Evolutionary conservation across 805 yeast genomes (phyloP).

Genomic region (Saccharomycopsis oosterbeekiorum): DNA sequence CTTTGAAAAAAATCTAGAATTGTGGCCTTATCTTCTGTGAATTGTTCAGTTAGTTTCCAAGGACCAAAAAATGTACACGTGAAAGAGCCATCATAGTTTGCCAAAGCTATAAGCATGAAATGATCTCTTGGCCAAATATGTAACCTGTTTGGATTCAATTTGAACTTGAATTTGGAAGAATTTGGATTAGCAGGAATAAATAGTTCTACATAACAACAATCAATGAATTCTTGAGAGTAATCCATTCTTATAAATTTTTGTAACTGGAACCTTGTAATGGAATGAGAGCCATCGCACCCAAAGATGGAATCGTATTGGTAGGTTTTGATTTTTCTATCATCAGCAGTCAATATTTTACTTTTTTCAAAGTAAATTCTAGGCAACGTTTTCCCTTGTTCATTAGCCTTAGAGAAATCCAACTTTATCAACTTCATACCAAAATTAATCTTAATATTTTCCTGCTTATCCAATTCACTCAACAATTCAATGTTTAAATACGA

Average conservation of each 20-base stretch:
- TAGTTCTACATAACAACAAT: slow-evolving; percentile 74
- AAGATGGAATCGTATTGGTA: slow-evolving; percentile 47
- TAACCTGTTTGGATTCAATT: slow-evolving; percentile 61
- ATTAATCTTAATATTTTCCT: slow-evolving; percentile 33
- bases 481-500: slow-evolving; percentile 54
- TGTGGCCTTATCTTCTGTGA: slow-evolving; percentile 30
- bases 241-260: slow-evolving; percentile 62
- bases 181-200: slow-evolving; percentile 49
- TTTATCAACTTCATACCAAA: slow-evolving; percentile 50
- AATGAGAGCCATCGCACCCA: slow-evolving; percentile 84
- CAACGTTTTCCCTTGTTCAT: slow-evolving; percentile 15
- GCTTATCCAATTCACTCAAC: slow-evolving; percentile 51
- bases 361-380: slow-evolving; percentile 20
- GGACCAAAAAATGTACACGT: slow-evolving; percentile 87
- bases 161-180: slow-evolving; percentile 30
- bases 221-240: slow-evolving; percentile 66
- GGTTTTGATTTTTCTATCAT: slow-evolving; percentile 19
- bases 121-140: slow-evolving; percentile 90
- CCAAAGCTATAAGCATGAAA: slow-evolving; percentile 82
- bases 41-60: slow-evolving; percentile 50
- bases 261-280: slow-evolving; percentile 59
- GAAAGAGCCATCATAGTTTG: slow-evolving; percentile 78
- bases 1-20: slow-evolving; percentile 44
- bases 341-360: slow-evolving; percentile 10
- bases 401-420: slow-evolving; percentile 26